phyloP scores from a whole-genome alignment of 225 moss, liverwort and hornwort genomes.

The Marchantia polymorpha region DNA sequence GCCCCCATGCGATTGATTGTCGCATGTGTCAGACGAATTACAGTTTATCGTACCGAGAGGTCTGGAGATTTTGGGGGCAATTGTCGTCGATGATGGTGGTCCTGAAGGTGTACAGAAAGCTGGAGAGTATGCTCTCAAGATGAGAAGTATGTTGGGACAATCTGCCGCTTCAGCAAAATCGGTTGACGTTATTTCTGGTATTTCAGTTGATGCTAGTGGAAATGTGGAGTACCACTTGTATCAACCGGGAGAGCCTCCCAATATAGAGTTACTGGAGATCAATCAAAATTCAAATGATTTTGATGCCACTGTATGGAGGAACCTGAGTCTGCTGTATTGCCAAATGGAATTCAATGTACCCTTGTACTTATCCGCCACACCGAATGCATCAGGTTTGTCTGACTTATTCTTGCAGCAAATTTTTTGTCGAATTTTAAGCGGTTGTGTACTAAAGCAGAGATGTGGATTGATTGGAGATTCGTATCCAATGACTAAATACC shows the following conservation, averaged over 20 bases:
- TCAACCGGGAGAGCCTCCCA: constrained; percentile 21
- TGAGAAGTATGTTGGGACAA: constrained; percentile 26
- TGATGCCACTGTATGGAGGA: constrained; percentile 28
- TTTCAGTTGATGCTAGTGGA: constrained; percentile 6
- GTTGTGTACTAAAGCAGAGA: not conserved
- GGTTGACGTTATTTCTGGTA: constrained; percentile 26
- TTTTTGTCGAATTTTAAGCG: not conserved
- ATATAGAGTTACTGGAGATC: constrained; percentile 31
- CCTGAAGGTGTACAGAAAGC: constrained; percentile 18
- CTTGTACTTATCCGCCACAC: constrained; percentile 26
- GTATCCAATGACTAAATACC: too few relatives aligned
- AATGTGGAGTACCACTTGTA: constrained; percentile 31
- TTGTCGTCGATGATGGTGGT: constrained; percentile 25
- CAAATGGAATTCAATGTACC: constrained; percentile 43
- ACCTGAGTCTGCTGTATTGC: constrained; percentile 36
- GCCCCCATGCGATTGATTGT: not conserved
- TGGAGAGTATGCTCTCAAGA: constrained; percentile 31
- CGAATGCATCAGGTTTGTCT: constrained; percentile 30
- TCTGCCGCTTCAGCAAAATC: constrained; percentile 15
- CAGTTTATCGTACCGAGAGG: constrained; percentile 39
- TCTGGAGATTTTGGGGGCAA: constrained; percentile 44
- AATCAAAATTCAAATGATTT: constrained; percentile 10
- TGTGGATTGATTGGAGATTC: not conserved
- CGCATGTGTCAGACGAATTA: constrained; percentile 34
- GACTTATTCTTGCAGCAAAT: not conserved